A percentile compares a stretch with the other conserved stretches of the same genome.
Evolutionary conservation across 2,329 filamentous ascomycete species (phyloP).

Genomic region (Fusarium solani-melongenae): DNA sequence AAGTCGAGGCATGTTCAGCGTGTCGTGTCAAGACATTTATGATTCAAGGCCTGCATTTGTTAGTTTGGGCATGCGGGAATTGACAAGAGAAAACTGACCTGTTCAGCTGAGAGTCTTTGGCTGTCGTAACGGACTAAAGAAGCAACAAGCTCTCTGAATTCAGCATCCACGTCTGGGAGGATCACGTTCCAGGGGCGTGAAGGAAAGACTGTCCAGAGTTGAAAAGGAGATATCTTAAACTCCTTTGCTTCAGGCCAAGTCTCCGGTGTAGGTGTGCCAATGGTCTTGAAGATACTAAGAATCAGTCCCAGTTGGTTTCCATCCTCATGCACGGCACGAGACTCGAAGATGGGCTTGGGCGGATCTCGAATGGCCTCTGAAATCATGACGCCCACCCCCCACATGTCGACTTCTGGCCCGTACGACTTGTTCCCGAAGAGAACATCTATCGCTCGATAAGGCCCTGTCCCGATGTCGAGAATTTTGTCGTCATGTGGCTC

Average conservation of each 20-base stretch:
- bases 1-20: background rate
- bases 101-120: constrained; percentile 71
- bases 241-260: constrained; percentile 83
- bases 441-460: constrained; percentile 90
- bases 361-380: constrained; percentile 74
- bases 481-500: constrained; percentile 81
- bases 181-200: constrained; percentile 75
- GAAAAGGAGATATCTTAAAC: constrained; percentile 84
- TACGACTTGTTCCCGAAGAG: constrained; percentile 87
- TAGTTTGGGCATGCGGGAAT: background rate
- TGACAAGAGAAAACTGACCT: constrained; percentile 43
- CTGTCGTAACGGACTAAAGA: constrained; percentile 79
- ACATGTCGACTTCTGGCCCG: constrained; percentile 81
- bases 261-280: constrained; percentile 85
- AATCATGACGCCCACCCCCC: constrained; percentile 86
- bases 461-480: constrained; percentile 91
- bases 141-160: constrained; percentile 73
- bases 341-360: constrained; percentile 80
- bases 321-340: constrained; percentile 76
- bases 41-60: constrained; percentile 37
- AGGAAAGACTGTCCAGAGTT: constrained; percentile 85
- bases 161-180: constrained; percentile 68
- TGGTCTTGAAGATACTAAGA: constrained; percentile 88
- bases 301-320: constrained; percentile 94
- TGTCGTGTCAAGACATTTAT: constrained; percentile 23